These are phyloP conservation scores for Sporodiniella umbellata DNA, from an alignment of 371 early-diverging fungal species.

Conservation along the genomic window DNA sequence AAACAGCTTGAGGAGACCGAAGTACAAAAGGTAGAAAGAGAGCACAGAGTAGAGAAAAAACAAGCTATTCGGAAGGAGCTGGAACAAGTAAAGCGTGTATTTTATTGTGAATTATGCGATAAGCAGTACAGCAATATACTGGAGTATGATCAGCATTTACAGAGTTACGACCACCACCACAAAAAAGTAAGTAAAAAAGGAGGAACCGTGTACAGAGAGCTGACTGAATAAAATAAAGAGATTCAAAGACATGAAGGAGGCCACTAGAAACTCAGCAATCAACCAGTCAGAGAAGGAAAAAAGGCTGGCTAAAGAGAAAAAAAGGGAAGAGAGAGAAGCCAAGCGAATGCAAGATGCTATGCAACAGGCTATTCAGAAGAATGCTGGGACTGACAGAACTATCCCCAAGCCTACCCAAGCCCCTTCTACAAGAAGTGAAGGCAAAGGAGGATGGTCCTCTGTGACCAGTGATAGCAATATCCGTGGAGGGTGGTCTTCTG, in stretches of 20 bases:
- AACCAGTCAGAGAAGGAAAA: constrained; percentile 41
- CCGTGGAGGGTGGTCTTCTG: not conserved
- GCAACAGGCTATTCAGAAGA: constrained; percentile 28
- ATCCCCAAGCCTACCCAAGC: not conserved
- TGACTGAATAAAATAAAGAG: constrained; percentile 35
- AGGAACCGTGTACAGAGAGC: not conserved
- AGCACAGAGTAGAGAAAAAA: constrained; percentile 43
- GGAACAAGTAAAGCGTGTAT: constrained; percentile 62
- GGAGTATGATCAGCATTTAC: constrained; percentile 75
- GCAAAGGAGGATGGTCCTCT: not conserved
- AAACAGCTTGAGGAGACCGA: constrained; percentile 67
- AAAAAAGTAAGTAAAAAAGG: constrained; percentile 44
- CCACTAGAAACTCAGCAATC: constrained; percentile 37
- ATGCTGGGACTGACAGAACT: not conserved
- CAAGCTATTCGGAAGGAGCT: constrained; percentile 57
- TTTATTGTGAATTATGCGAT: constrained; percentile 76
- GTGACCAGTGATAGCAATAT: not conserved
- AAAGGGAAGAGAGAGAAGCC: constrained; percentile 67
- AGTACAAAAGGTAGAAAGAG: constrained; percentile 41
- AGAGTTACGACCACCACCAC: constrained; percentile 80
- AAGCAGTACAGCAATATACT: constrained; percentile 75
- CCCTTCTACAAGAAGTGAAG: not conserved
- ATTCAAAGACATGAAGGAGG: constrained; percentile 77
- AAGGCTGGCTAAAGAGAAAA: constrained; percentile 62
- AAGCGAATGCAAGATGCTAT: constrained; percentile 66